A percentile compares a stretch with the other conserved stretches of the same genome.
phyloP scores from a whole-genome alignment of 208 protist genomes.

The Blastocrithidia nonstop region DNA sequence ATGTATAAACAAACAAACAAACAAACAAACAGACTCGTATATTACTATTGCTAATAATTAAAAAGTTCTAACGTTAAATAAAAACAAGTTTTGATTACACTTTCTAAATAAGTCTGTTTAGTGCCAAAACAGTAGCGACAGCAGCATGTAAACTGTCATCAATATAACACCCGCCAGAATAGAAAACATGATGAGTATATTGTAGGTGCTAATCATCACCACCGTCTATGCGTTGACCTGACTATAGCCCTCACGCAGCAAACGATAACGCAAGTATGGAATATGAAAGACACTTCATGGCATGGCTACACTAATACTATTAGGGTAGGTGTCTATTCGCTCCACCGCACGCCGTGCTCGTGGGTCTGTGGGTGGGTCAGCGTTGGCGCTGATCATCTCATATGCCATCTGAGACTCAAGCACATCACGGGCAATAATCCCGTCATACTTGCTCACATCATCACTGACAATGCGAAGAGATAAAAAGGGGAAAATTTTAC shows the following conservation, averaged over 20 bases:
- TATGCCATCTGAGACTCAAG: constrained; percentile 80
- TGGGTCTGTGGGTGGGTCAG: constrained; percentile 59
- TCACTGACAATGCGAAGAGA: constrained; percentile 39
- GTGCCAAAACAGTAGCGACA: constrained; percentile 1
- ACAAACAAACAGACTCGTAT: no score
- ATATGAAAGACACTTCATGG: constrained; percentile 80
- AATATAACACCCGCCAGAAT: constrained; percentile 15
- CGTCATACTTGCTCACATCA: constrained; percentile 57
- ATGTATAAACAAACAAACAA: no score
- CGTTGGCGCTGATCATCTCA: constrained; percentile 55
- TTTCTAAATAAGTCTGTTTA: no score
- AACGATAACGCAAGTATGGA: constrained; percentile 63
- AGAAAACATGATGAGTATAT: constrained; percentile 26
- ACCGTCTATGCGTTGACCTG: constrained; percentile 34
- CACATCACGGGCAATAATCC: constrained; percentile 44
- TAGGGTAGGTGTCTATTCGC: constrained; percentile 58
- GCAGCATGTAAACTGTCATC: not conserved
- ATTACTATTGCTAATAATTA: no score
- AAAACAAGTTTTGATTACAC: no score
- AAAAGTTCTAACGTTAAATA: no score
- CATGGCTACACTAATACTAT: constrained; percentile 30
- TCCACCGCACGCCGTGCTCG: constrained; percentile 57
- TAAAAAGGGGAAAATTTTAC: constrained; percentile 45
- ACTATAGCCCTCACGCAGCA: constrained; percentile 43
- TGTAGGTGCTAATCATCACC: constrained; percentile 36